A percentile compares a stretch with the other conserved stretches of the same genome.
Conservation (phyloP, 2,329 filamentous ascomycete species). For the Aspergillus sp. region DNA sequence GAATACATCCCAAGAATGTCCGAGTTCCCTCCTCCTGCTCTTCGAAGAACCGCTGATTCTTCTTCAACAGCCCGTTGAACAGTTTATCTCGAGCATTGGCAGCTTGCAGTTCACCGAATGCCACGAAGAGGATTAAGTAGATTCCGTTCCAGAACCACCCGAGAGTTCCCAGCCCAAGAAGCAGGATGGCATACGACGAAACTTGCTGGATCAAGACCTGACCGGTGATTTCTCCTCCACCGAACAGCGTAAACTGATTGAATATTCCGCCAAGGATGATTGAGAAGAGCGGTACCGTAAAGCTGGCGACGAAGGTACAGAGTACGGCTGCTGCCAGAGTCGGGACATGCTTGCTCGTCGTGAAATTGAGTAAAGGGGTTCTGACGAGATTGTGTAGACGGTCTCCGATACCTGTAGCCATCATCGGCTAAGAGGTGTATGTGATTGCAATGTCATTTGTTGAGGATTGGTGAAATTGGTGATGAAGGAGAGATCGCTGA, state of each 20-base stretch:
- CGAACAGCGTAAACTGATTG: constrained; percentile 69
- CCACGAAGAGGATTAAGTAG: constrained; percentile 73
- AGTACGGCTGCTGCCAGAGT: constrained; percentile 60
- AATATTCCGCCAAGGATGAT: constrained; percentile 78
- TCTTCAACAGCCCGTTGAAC: constrained; percentile 71
- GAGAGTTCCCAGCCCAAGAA: constrained; percentile 66
- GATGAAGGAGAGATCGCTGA: not conserved
- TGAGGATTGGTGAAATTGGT: not conserved
- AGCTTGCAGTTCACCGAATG: constrained; percentile 82
- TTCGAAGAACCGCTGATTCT: constrained; percentile 84
- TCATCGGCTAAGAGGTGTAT: not conserved
- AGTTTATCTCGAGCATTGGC: constrained; percentile 65
- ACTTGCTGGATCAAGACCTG: constrained; percentile 60
- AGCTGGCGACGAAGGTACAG: constrained; percentile 63
- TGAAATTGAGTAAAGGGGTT: constrained; percentile 73
- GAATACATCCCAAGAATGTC: constrained; percentile 71
- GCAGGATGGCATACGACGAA: constrained; percentile 63
- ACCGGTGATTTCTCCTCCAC: constrained; percentile 56
- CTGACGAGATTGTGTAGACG: constrained; percentile 39
- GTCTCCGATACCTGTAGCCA: not conserved
- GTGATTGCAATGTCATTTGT: constrained; percentile 1
- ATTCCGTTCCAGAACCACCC: constrained; percentile 70
- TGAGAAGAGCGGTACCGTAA: constrained; percentile 67
- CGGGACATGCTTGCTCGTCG: constrained; percentile 62
- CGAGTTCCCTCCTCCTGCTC: constrained; percentile 70